Evolutionary conservation across 164 flowering plant genomes (phyloP), one percentile per base, ranked within the genome.

Genomic region (Paratinospora sagittata): DNA sequence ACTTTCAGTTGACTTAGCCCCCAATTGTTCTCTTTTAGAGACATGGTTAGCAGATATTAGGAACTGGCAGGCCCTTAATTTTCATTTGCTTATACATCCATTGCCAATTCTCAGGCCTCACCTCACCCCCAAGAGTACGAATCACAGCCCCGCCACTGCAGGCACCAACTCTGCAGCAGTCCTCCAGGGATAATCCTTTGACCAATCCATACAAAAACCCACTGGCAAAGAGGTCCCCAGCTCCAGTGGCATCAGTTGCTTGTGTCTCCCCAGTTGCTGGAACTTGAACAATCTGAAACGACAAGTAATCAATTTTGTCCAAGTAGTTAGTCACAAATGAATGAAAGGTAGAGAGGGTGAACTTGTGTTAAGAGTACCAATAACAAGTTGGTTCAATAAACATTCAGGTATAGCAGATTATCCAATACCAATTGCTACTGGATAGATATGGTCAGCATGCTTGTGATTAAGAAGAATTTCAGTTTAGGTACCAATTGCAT

Each of bases 81-180:
- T 86, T 87, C 97, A 92, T 80, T 72, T 92, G 93, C 84, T 89
- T 89, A 60, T 86, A 84, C 97, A 90, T 89, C 97, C 97, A 92
- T 70, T 87, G 95, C 94, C 92, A 84, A 80, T 89, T 89, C 81
- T 94, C 95, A 0, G 84, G 88, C 27, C 89, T 84, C 52, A 94
- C 91, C 80, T 94, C 98, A 36, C 98, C 98, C 36, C 98, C 97
- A 62, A 95, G 91, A 27, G 92, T 76, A 17, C 91, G 93, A 61
- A 88, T 85, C 33, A 92, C 97, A 68, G 97, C 82, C 0, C 93
- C 97, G 10, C 98, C 98, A 72, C 97, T 89, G 74, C 98, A 95
- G n/a, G 97, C 77, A 10, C 98, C 98, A 2, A 87, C 81, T 77
- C 75, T 84, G 83, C 98, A 95, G 76, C 97, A 89, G 41, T 90